phyloP scores from a whole-genome alignment of 2,329 filamentous ascomycete species.

The Thelonectria discophora region DNA sequence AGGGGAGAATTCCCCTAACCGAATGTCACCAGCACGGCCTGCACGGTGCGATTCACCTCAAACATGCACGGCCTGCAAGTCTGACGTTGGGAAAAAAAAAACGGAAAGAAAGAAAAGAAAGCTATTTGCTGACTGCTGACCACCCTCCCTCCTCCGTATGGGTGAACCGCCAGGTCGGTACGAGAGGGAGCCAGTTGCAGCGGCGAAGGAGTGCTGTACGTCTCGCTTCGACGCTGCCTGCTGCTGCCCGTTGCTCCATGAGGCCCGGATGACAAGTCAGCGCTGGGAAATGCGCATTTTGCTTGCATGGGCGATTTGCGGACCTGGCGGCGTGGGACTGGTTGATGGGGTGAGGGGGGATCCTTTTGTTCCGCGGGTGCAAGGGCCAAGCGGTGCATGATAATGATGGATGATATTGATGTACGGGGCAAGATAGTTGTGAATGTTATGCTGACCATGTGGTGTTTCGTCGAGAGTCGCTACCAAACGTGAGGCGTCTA shows the following conservation, averaged over 20 bases:
- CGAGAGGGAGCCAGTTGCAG: constrained; percentile 13
- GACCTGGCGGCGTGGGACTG: constrained; percentile 11
- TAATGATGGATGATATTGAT: too few relatives aligned
- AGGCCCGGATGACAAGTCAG: constrained; percentile 17
- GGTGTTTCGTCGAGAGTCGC: too few relatives aligned
- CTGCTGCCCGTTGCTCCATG: constrained; percentile 3
- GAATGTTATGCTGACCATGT: too few relatives aligned
- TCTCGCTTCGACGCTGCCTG: not conserved
- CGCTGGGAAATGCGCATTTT: constrained; percentile 10
- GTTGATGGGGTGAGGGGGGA: not conserved
- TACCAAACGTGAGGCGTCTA: too few relatives aligned
- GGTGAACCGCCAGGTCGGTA: constrained; percentile 15
- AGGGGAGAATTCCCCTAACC: not conserved
- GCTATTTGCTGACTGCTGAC: not conserved
- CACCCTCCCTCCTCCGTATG: constrained; percentile 1
- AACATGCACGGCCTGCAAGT: constrained; percentile 2
- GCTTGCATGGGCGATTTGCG: constrained; percentile 6
- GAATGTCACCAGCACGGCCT: not conserved
- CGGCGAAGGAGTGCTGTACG: not conserved
- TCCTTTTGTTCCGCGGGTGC: not conserved
- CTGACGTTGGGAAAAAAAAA: constrained; percentile 10
- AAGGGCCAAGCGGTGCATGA: not conserved
- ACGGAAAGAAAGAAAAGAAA: too few relatives aligned
- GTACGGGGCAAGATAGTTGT: too few relatives aligned
- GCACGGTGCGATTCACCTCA: not conserved